phyloP scores from a whole-genome alignment of 1,284 basidiomycete genomes.

The Ustilago loliicola region DNA sequence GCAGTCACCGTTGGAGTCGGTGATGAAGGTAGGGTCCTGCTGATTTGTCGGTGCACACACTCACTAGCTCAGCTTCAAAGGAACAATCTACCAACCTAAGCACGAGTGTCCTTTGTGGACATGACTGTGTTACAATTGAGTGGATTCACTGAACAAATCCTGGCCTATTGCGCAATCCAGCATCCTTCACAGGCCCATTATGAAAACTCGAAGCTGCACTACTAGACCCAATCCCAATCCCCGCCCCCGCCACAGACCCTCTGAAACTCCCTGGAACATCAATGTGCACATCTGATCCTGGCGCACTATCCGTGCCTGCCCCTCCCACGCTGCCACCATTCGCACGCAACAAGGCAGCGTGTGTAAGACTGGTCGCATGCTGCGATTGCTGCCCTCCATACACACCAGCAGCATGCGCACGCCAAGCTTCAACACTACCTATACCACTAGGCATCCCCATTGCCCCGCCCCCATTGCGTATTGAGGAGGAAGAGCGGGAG shows the following conservation, averaged over 20 bases:
- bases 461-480: slow-evolving; percentile 6
- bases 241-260: slow-evolving; percentile 37
- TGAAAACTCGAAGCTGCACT: slow-evolving; percentile 16
- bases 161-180: slow-evolving; percentile 29
- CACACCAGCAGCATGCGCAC: slow-evolving; percentile 45
- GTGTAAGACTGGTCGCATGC: slow-evolving; percentile 30
- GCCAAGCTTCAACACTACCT: slow-evolving; percentile 52
- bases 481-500: slow-evolving; percentile 27
- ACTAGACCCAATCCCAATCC: slow-evolving; percentile 25
- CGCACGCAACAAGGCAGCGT: slow-evolving; percentile 32
- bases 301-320: slow-evolving; percentile 23
- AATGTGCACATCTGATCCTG: slow-evolving; percentile 32
- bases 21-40: slow-evolving; percentile 55
- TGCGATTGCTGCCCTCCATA: slow-evolving; percentile 24
- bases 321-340: slow-evolving; percentile 19
- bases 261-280: slow-evolving; percentile 42
- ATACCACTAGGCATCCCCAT: slow-evolving; percentile 21
- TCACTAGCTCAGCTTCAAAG: neutral
- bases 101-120: neutral
- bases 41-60: slow-evolving; percentile 14
- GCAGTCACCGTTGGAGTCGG: slow-evolving; percentile 44
- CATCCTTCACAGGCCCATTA: slow-evolving; percentile 11
- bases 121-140: neutral
- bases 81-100: neutral
- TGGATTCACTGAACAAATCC: slow-evolving; percentile 15